These are phyloP conservation scores for Dactylonectria macrodidyma DNA, from an alignment of 2,329 filamentous ascomycete genomes.

Conservation along the genomic window DNA sequence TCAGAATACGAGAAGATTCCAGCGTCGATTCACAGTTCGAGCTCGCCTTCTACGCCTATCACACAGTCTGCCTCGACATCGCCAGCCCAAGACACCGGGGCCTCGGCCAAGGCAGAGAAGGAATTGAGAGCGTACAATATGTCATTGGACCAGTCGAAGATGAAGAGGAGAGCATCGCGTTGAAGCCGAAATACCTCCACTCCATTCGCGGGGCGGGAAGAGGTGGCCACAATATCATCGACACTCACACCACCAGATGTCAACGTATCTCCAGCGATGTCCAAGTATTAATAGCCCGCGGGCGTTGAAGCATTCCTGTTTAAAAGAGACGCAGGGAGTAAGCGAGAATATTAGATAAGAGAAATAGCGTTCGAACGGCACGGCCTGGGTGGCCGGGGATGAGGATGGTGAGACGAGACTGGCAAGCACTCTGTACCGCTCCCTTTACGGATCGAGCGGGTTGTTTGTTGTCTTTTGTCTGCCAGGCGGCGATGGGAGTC, in stretches of 20 bases:
- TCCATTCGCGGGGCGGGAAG: background rate
- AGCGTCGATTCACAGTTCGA: background rate
- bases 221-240: background rate
- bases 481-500: too few relatives aligned
- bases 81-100: slow-evolving; percentile 3
- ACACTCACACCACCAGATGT: background rate
- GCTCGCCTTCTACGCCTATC: background rate
- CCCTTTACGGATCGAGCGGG: too few relatives aligned
- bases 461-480: too few relatives aligned
- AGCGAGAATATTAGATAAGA: background rate
- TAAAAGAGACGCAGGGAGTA: background rate
- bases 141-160: slow-evolving; percentile 3
- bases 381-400: too few relatives aligned
- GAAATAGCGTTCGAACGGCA: too few relatives aligned
- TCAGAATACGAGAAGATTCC: background rate
- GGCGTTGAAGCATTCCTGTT: background rate
- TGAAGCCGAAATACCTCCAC: background rate
- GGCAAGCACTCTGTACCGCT: too few relatives aligned
- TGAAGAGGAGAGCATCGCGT: slow-evolving; percentile 7
- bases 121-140: slow-evolving; percentile 9
- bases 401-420: too few relatives aligned
- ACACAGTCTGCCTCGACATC: slow-evolving; percentile 1
- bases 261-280: too few relatives aligned
- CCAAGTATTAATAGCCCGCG: background rate
- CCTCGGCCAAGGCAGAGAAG: slow-evolving; percentile 4